These are phyloP conservation scores for Nicotiana paniculata DNA, from an alignment of 257 asterid genomes.

Conservation along the genomic window DNA sequence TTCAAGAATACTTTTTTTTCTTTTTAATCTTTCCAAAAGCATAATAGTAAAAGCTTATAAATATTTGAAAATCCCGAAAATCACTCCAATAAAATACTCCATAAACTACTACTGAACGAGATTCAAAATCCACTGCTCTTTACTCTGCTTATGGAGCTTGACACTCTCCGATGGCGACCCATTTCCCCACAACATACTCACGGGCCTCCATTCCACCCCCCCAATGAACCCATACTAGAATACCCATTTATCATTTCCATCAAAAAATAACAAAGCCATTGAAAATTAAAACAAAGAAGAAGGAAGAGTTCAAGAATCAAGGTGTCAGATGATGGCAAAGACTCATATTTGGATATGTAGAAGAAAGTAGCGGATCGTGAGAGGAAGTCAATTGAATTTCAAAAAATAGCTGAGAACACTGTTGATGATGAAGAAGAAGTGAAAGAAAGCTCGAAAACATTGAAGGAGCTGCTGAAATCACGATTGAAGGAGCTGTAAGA, in stretches of 20 bases:
- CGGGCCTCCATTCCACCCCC: constrained; percentile 32
- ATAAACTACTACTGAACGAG: constrained; percentile 9
- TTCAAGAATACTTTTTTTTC: constrained; percentile 29
- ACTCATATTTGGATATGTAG: constrained; percentile 92
- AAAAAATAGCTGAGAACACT: constrained; percentile 38
- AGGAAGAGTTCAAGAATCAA: constrained; percentile 20
- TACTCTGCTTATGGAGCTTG: neutral
- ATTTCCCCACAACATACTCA: constrained; percentile 21
- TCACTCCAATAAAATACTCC: neutral
- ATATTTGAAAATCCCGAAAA: constrained; percentile 1
- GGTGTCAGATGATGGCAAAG: constrained; percentile 38
- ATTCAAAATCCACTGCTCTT: constrained; percentile 15
- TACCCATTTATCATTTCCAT: constrained; percentile 22
- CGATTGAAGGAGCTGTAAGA: no score
- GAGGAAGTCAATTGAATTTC: constrained; percentile 49
- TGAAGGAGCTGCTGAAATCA: no score
- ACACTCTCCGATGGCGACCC: constrained; percentile 47
- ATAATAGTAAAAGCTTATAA: neutral
- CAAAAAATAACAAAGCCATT: constrained; percentile 1
- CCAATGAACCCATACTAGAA: constrained; percentile 12
- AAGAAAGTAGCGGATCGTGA: constrained; percentile 69
- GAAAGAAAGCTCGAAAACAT: neutral
- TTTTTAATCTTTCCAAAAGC: constrained; percentile 1
- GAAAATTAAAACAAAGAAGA: neutral
- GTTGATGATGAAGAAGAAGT: constrained; percentile 9